Evolutionary conservation across 1,284 basidiomycete species (phyloP), one percentile per base, ranked within the genome.

Genomic region (Phellinidium pouzarii): DNA sequence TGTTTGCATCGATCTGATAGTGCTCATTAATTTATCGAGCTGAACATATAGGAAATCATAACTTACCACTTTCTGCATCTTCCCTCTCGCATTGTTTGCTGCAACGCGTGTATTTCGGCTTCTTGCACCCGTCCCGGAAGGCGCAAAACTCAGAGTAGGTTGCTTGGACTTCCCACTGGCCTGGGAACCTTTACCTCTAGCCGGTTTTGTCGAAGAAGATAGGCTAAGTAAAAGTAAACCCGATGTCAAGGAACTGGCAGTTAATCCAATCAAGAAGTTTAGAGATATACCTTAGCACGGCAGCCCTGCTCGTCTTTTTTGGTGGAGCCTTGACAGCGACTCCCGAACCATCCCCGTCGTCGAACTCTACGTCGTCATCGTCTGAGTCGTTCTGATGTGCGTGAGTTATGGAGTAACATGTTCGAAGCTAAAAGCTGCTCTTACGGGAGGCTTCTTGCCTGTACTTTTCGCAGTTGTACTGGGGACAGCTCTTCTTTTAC

Each of bases 281-380:
- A 38, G 46, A 11, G 54, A 63, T 68, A 54, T 62, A 84, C 81
- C 78, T 84, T 36, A 83, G 63, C 8, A 84, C 75, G 9, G 83
- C 78, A 19, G 82, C 79, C 51, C 85, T 74, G 61, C 77, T 84
- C n/a, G 80, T 81, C 56, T 73, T 74, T 61, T 84, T 84, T 23
- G 68, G 59, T 3, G 76, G 65, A 42, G 73, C 74, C 3, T 66
- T 65, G 1, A 69, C 68, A n/a, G 72, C 73, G 37, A 79, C 78
- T 46, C 80, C 79, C 6, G n/a, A n/a, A n/a, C 82, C 78, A 3
- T 72, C 66, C n/a, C 82, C 79, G 1, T 80, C 77, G 11, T 80
- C 77, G 12, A 75, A 74, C 4, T 78, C 79, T 23, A 78, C 75
- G 36, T 78, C 75, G 36, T 78, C 73, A 25, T 77, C 79, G 44